Percentiles rank a stretch among this genome's conserved stretches.
These are phyloP conservation scores for Ogataea siamensis DNA, from an alignment of 805 yeast species.

Conservation along the genomic window DNA sequence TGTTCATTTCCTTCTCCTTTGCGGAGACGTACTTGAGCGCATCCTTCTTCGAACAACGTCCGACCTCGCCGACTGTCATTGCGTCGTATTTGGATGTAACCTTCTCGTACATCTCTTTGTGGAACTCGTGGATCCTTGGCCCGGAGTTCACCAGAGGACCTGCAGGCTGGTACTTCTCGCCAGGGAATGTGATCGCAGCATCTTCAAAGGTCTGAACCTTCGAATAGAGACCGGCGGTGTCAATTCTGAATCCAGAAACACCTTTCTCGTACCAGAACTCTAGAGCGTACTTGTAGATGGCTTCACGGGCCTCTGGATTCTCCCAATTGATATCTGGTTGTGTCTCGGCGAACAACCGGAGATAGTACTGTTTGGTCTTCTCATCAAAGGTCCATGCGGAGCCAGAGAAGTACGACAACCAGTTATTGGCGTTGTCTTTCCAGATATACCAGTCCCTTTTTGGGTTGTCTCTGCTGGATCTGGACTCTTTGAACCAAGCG, in stretches of 20 bases:
- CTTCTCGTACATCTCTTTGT: conserved; percentile 42
- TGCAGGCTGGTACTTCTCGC: conserved; percentile 39
- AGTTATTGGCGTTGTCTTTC: conserved; percentile 58
- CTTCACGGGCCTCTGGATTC: conserved; percentile 38
- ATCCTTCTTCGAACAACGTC: conserved; percentile 41
- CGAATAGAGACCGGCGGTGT: conserved; percentile 52
- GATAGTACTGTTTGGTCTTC: conserved; percentile 51
- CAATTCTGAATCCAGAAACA: conserved; percentile 59
- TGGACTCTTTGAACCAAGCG: conserved; percentile 56
- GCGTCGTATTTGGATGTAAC: conserved; percentile 42
- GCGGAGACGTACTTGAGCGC: conserved; percentile 42
- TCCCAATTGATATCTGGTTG: conserved; percentile 69
- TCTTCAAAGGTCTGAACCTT: conserved; percentile 38
- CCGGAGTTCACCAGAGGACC: conserved; percentile 38
- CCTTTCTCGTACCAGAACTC: conserved; percentile 53
- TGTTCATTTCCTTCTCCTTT: conserved; percentile 38
- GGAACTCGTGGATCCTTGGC: conserved; percentile 58
- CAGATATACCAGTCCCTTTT: conserved; percentile 64
- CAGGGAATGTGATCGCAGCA: conserved; percentile 46
- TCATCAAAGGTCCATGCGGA: conserved; percentile 60
- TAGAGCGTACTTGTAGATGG: conserved; percentile 46
- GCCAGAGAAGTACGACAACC: conserved; percentile 52
- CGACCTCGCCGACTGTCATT: conserved; percentile 60
- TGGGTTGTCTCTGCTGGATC: conserved; percentile 44
- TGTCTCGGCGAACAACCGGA: conserved; percentile 48